Evolutionary conservation across 2,329 filamentous ascomycete species (phyloP).

Genomic region (Diaporthe vaccinii): DNA sequence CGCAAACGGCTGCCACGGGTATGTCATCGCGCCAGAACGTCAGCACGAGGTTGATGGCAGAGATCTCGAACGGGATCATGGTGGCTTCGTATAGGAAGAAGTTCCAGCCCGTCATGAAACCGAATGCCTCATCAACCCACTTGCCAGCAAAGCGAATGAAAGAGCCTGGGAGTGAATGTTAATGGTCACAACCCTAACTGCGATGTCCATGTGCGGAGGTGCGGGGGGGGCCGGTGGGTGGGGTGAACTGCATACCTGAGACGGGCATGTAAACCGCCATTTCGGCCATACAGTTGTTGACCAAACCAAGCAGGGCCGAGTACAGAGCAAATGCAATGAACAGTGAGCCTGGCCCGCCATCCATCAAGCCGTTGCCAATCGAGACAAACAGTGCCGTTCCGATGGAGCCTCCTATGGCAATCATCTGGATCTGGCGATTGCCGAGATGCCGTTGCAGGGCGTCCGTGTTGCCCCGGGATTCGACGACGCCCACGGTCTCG

Average conservation of each 20-base stretch:
- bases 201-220: too few species aligned
- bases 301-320: conserved; percentile 66
- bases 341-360: conserved; percentile 62
- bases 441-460: conserved; percentile 61
- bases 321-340: conserved; percentile 72
- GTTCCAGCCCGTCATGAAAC: conserved; percentile 66
- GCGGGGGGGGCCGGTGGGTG: neutral
- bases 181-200: neutral
- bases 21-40: conserved; percentile 63
- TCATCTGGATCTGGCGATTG: conserved; percentile 70
- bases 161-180: conserved; percentile 52
- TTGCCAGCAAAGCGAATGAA: conserved; percentile 75
- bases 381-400: conserved; percentile 72
- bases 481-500: conserved; percentile 30
- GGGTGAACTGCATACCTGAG: conserved; percentile 51
- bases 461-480: conserved; percentile 40
- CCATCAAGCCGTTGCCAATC: conserved; percentile 68
- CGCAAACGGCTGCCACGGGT: conserved; percentile 65
- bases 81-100: conserved; percentile 58
- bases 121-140: conserved; percentile 75
- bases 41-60: conserved; percentile 57
- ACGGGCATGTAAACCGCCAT: conserved; percentile 75
- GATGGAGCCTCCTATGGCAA: conserved; percentile 71
- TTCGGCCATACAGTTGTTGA: conserved; percentile 76
- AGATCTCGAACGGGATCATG: conserved; percentile 58